Base-by-base conservation (phyloP, 352 stramenopile species). In the Aphanomyces astaci region DNA sequence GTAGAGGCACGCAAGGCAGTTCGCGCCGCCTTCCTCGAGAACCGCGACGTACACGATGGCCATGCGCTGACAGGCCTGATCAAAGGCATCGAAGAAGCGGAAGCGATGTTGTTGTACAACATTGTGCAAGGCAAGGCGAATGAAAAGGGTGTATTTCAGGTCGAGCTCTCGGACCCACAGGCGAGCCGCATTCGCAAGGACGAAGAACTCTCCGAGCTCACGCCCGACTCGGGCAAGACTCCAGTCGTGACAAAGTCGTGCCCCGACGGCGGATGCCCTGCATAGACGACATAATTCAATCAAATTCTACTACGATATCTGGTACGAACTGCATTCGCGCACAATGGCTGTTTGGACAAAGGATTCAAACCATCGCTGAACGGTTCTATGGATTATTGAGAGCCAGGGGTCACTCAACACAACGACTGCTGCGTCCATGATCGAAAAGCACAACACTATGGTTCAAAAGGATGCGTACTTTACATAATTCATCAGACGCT, bases 81-180 rank as follows among this genome's bases (percentile, higher is more conserved):
- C 63, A 84, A 87, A 70, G 74, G 80, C 70, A 87, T 94, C 60
- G 79, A 88, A 64, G 86, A 94, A 48, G 84, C 83, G 69, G 86
- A 94, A 72, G 60, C 71, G 46, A 93, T 94, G 84, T 72, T 94
- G 63, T 80, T 90, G n/a, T 80, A 92, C 72, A 76, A 94, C 73
- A 93, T 94, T 56, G 86, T 94, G 11, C 86, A 94, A 63, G 86
- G 80, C 22, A 75, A 78, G 22, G 75, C 81, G 70, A 89, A 87
- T 64, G 70, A 77, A 33, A 40, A 53, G 27, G 73, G 79, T 17
- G 78, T 75, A 49, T 94, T 86, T 60, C 78, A 91, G 56, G 83
- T 94, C 60, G 78, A 81, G 60, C 78, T 94, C 65, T 92, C 84
- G 28, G 84, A 94, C 68, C 83, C 84, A 31, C 86, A 94, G 72